Percentiles rank a stretch among this genome's conserved stretches.
phyloP scores from a whole-genome alignment of 345 rosid genomes.

The Rhizophora mangle region DNA sequence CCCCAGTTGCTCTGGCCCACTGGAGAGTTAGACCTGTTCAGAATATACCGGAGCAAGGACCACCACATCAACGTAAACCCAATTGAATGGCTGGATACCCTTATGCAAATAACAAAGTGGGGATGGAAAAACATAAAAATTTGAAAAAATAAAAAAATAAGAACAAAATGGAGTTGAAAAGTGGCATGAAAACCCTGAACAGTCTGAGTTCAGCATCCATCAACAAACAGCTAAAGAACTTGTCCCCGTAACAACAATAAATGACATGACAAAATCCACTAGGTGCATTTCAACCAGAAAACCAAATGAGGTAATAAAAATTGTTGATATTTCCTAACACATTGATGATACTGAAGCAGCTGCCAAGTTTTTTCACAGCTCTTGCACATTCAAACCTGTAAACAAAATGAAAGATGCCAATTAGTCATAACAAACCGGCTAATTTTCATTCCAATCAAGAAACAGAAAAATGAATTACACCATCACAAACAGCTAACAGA shows the following conservation, averaged over 20 bases:
- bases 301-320: neutral
- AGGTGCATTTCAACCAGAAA: conserved; percentile 1
- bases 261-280: conserved; percentile 1
- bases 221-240: neutral
- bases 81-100: too few species aligned
- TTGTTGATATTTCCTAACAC: conserved; percentile 2
- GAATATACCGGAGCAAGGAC: too few species aligned
- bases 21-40: too few species aligned
- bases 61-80: too few species aligned
- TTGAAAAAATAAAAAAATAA: too few species aligned
- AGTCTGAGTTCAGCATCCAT: neutral
- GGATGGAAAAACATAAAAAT: too few species aligned
- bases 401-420: neutral
- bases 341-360: too few species aligned
- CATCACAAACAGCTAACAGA: too few species aligned
- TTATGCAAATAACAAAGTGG: too few species aligned
- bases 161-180: too few species aligned
- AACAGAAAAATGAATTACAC: neutral
- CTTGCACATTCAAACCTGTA: conserved; percentile 90
- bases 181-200: neutral
- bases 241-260: neutral
- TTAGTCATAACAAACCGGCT: neutral
- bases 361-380: conserved; percentile 38
- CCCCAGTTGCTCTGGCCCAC: too few species aligned
- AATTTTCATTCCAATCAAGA: neutral